Base-by-base conservation (phyloP, 352 stramenopile genomes). In the Globisporangium paroecandrum region DNA sequence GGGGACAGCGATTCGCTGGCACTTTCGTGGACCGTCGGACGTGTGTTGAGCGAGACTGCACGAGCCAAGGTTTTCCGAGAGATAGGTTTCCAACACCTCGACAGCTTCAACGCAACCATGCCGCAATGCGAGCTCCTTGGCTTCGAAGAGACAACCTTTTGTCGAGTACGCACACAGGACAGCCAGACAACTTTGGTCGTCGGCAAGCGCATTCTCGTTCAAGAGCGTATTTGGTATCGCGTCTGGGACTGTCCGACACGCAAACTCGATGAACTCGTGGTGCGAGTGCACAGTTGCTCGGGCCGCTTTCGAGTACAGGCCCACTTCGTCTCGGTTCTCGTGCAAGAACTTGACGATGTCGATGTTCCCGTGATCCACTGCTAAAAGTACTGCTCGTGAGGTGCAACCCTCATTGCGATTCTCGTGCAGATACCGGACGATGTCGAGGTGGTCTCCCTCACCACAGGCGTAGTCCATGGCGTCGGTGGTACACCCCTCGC, bases 31-130 rank as follows among this genome's bases (percentile, higher is more conserved):
- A 32, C 51, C 51, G 18, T 34, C 51, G 6, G 22, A 15, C n/a
- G 51, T 29, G 22, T 57, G 51, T 15, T 57, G 51, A 9, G 51
- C 51, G 24, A 57, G 51, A 20, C 51, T 34, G 51, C 51, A 57
- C 22, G 51, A 29, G 22, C n/a, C 51, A 24, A 57, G 13, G 10
- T 20, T 24, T 32, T 57, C 27, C n/a, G 51, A 29, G 22, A 57
- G 25, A 25, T 57, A 57, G 8, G 10, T 20, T n/a, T 57, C 24
- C 22, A 57, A n/a, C 24, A 57, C 22, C 12, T 24, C n/a, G 22
- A 57, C 51, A 34, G 51, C 51, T 9, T 34, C 51, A 20, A 7
- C 7, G 1, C 51, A 10, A 57, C 8, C 22, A 27, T 32, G 15
- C 9, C 27, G 24, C 51, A 29, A 1, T 10, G 51, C 51, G n/a